Evolutionary conservation across 768 basidiomycete genomes (phyloP), one percentile per base, ranked within the genome.

Genomic region (Boletus rubropictus): DNA sequence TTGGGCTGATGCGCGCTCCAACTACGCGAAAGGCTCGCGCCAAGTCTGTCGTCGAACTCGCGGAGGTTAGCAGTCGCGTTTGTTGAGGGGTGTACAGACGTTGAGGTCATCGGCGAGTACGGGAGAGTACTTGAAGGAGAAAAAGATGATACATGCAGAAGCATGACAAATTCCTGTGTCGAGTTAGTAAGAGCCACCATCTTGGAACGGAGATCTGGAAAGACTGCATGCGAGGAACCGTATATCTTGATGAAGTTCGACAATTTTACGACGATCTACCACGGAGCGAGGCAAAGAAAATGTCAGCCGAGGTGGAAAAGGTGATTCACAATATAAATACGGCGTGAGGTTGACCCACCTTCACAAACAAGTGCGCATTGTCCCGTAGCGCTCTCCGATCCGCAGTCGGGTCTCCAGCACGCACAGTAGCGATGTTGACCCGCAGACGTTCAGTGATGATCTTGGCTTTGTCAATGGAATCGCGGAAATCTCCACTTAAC

Each of bases 101-200:
- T 67, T 50, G 61, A 50, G 25, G 60, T 60, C 65, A 80, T 71
- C 8, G 87, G 84, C 34, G 85, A 83, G 60, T 78, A 79, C 11
- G 84, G 72, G 32, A 80, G 72, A 2, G 77, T 75, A 14, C 77
- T 62, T 4, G 77, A 67, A 9, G 82, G 78, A 35, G 89, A 79
- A 54, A 88, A 81, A 0, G 86, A 89, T 7, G 91, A 90, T 39
- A 91, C 84, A 58, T 90, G 88, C 15, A 94, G 71, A 39, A 95
- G 72, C 54, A 90, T 88, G 40, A 88, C 83, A 57, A 92, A 86
- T 63, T 89, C 89, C 65, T 94, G 84, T 10, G 91, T 90, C 11
- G 84, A 78, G 56, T 88, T 86, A 18, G 85, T 88, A 47, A 96
- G 74, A 52, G 79, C 78, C 33, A 84, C 78, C 71, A 91, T 82